Percentiles rank a stretch among this genome's conserved stretches.
Evolutionary conservation across 2,329 filamentous ascomycete genomes (phyloP).

Genomic region (Colletotrichum salicis): DNA sequence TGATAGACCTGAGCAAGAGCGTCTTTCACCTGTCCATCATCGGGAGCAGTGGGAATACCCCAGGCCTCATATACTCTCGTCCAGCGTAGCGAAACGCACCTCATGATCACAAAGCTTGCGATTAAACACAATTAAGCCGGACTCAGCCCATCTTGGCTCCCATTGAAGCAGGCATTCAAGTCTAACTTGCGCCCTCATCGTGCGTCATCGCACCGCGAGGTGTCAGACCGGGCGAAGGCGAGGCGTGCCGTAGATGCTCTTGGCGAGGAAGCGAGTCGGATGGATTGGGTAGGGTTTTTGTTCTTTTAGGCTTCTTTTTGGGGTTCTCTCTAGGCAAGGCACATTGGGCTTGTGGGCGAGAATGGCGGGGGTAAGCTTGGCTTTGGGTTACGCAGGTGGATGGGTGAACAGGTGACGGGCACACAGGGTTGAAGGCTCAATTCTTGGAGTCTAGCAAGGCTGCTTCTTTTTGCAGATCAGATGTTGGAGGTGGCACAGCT

Average conservation of each 20-base stretch:
- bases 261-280: background rate
- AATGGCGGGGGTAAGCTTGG: background rate
- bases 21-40: no score
- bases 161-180: background rate
- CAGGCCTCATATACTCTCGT: background rate
- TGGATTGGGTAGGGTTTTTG: background rate
- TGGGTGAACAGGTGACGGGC: background rate
- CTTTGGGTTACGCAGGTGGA: background rate
- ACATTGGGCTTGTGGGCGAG: background rate
- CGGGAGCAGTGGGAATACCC: background rate
- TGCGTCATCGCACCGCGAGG: slow-evolving; percentile 28
- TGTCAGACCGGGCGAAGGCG: slow-evolving; percentile 32
- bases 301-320: background rate
- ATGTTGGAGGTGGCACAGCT: background rate
- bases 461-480: background rate
- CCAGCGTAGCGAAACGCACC: background rate
- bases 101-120: background rate
- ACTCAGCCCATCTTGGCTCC: background rate
- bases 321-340: background rate
- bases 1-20: background rate
- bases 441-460: background rate
- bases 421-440: background rate
- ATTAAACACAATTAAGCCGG: background rate
- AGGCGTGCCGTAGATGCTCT: slow-evolving; percentile 23
- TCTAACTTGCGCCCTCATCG: background rate